Evolutionary conservation across 345 rosid species (phyloP).

Genomic region (Populus ilicifolia): DNA sequence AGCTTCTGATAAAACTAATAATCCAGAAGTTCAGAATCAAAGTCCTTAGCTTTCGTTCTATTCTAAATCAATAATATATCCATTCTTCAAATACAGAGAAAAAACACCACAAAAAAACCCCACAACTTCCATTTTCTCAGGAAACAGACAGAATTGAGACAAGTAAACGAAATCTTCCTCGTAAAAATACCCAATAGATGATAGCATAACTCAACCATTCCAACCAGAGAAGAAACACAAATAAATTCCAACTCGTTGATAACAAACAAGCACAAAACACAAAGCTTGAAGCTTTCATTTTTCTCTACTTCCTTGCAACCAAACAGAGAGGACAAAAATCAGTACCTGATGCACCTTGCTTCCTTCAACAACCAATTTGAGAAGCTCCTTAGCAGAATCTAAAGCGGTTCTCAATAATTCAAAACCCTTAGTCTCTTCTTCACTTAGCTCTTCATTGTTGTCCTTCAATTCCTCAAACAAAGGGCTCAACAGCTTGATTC

Average conservation of each 20-base stretch:
- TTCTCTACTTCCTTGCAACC: constrained; percentile 9
- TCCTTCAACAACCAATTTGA: constrained; percentile 58
- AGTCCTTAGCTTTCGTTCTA: neutral
- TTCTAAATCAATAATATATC: neutral
- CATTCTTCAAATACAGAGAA: neutral
- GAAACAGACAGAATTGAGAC: constrained; percentile 21
- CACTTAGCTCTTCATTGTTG: constrained; percentile 25
- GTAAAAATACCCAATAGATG: neutral
- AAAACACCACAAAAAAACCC: neutral
- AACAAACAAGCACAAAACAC: neutral
- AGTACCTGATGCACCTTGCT: constrained; percentile 84
- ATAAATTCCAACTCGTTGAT: neutral
- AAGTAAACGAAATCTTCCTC: neutral
- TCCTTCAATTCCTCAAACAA: constrained; percentile 86
- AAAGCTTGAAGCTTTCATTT: neutral
- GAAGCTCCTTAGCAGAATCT: constrained; percentile 59
- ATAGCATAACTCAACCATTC: neutral
- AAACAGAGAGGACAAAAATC: constrained; percentile 12
- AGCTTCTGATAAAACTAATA: neutral
- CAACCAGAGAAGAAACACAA: neutral
- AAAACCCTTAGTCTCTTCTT: constrained; percentile 52
- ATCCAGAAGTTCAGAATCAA: neutral
- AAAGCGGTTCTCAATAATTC: constrained; percentile 46
- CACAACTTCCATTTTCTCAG: constrained; percentile 7
- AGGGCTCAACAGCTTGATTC: constrained; percentile 92